Evolutionary conservation across 2,329 filamentous ascomycete species (phyloP).

Genomic region (Fusarium protoensiforme): DNA sequence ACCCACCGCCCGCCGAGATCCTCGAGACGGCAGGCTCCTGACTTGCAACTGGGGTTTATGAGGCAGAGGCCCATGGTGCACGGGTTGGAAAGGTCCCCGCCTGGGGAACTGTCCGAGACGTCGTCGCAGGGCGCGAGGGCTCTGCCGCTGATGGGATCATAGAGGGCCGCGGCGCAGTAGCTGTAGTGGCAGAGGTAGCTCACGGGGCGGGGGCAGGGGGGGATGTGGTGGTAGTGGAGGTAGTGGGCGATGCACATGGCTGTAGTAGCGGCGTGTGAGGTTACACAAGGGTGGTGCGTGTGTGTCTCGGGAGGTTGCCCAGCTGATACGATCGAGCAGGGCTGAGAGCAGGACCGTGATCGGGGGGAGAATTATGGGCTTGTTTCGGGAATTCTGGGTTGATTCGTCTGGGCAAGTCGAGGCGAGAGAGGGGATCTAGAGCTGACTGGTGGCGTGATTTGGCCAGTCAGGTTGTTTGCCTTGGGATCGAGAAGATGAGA

Average conservation of each 20-base stretch:
- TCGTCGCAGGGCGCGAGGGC: conserved; percentile 36
- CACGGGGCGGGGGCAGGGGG: conserved; percentile 54
- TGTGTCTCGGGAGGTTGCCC: conserved; percentile 41
- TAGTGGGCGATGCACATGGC: conserved; percentile 63
- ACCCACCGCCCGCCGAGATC: conserved; percentile 61
- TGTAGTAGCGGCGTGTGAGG: not conserved
- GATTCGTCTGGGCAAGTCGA: not conserved
- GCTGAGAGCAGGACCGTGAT: not conserved
- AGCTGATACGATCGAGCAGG: conserved; percentile 32
- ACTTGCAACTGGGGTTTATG: conserved; percentile 57
- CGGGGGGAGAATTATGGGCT: not conserved
- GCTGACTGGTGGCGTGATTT: not conserved
- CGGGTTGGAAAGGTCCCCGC: conserved; percentile 53
- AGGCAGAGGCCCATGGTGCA: conserved; percentile 60
- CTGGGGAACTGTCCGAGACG: conserved; percentile 23
- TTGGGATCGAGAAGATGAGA: not conserved
- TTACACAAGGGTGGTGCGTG: conserved; percentile 25
- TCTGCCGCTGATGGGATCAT: conserved; percentile 43
- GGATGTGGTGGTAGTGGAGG: conserved; percentile 62
- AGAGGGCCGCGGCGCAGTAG: conserved; percentile 53
- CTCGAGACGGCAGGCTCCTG: conserved; percentile 60
- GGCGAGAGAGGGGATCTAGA: not conserved
- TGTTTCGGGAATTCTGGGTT: not conserved
- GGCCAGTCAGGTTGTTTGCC: not conserved
- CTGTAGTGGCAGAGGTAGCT: conserved; percentile 56